Evolutionary conservation across 768 basidiomycete genomes (phyloP), one percentile per base, ranked within the genome.

Genomic region (Chalciporus sphaerocephalus): DNA sequence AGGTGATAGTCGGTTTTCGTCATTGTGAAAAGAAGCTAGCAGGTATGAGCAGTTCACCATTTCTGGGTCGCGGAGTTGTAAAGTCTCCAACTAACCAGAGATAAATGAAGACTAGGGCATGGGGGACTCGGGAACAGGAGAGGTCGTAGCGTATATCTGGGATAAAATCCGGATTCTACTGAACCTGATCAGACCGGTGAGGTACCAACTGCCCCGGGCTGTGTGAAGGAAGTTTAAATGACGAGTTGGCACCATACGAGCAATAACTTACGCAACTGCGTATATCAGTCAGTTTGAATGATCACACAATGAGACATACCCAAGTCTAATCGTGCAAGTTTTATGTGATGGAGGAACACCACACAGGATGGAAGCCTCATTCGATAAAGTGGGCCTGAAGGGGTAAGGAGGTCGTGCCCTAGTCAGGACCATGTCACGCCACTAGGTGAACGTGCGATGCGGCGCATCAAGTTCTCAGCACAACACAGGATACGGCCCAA

Each of bases 31-130:
- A 52, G 57, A 55, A 62, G 58, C 52, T 34, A 42, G 47, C 52
- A 47, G 40, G 44, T 42, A 52, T 48, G 61, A 61, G 41, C 44
- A 60, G 33, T 40, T 50, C 51, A 24, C 61, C 54, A 56, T 53
- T 64, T 59, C 30, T 24, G 53, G 58, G 27, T 59, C 62, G 61
- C 61, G 61, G 61, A 61, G 62, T 61, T 57, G 53, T 1, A 62
- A 61, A 48, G 40, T 16, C 13, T 34, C 25, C 41, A 33, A 44
- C n/a, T 35, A 39, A 41, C 30, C 15, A 3, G 37, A 36, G 20
- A 23, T 30, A 25, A 42, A 41, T 47, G 21, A 22, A 25, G 40
- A 9, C 1, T 20, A 43, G 50, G 47, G 45, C 53, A 49, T 32
- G 44, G 44, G 47, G 42, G 11, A 28, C 23, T 37, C 25, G 28